Percentiles rank a stretch among this genome's conserved stretches.
Evolutionary conservation across 1,284 basidiomycete genomes (phyloP).

Genomic region (Leccinum huronense): DNA sequence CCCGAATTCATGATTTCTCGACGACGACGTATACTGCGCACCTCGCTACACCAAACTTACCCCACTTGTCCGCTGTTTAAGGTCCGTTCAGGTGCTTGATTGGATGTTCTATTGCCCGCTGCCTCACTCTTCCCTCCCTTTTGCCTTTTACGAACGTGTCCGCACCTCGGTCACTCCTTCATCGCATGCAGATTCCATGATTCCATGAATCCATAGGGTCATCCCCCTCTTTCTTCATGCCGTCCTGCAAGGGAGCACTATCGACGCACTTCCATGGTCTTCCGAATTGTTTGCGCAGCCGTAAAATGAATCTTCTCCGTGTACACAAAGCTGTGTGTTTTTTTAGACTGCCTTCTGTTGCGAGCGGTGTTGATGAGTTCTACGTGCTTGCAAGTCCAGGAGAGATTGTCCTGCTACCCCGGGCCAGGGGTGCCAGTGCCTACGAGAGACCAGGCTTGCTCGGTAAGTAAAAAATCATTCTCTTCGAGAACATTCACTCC

Average conservation of each 20-base stretch:
- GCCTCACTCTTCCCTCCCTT: conserved; percentile 28
- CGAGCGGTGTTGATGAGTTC: conserved; percentile 4
- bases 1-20: conserved; percentile 12
- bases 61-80: conserved; percentile 23
- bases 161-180: conserved; percentile 10
- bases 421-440: not conserved
- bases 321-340: conserved; percentile 16
- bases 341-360: conserved; percentile 13
- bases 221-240: conserved; percentile 13
- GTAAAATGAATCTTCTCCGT: conserved; percentile 28
- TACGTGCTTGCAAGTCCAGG: not conserved
- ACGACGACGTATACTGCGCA: conserved; percentile 11
- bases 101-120: conserved; percentile 18
- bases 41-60: conserved; percentile 13
- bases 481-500: not conserved
- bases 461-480: not conserved
- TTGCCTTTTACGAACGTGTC: conserved; percentile 18
- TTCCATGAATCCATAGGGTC: conserved; percentile 9
- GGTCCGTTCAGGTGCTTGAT: conserved; percentile 27
- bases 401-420: not conserved
- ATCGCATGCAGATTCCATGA: conserved; percentile 9
- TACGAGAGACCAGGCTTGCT: not conserved
- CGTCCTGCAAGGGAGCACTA: conserved; percentile 6
- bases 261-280: conserved; percentile 11
- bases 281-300: conserved; percentile 24